A percentile compares a stretch with the other conserved stretches of the same genome.
These are phyloP conservation scores for Cyberlindnera xishuangbannaensis DNA, from an alignment of 805 yeast genomes.

Conservation along the genomic window DNA sequence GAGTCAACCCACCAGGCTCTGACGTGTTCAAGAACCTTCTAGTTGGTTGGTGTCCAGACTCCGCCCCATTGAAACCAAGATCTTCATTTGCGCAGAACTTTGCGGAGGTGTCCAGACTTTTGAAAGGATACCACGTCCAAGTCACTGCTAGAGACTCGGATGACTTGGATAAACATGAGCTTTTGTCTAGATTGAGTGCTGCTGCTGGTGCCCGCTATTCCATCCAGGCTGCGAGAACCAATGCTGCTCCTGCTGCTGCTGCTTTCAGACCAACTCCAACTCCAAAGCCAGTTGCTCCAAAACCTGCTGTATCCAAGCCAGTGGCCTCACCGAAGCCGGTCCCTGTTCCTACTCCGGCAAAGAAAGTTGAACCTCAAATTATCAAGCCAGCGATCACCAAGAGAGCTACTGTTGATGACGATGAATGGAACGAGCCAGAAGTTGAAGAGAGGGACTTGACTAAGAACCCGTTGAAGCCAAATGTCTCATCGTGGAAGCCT, in stretches of 20 bases:
- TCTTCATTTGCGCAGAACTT: constrained; percentile 73
- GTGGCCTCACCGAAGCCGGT: constrained; percentile 19
- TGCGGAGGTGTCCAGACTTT: constrained; percentile 63
- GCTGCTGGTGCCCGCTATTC: constrained; percentile 97
- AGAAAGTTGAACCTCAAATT: constrained; percentile 18
- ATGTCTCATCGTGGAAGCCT: constrained; percentile 50
- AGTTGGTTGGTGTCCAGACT: constrained; percentile 97
- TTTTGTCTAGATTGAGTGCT: constrained; percentile 69
- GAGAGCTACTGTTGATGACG: constrained; percentile 25
- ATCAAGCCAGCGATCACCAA: constrained; percentile 19
- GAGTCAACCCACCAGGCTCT: constrained; percentile 87
- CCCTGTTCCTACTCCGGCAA: constrained; percentile 18
- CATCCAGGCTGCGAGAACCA: constrained; percentile 39
- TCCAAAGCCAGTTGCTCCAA: constrained; percentile 26
- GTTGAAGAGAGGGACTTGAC: constrained; percentile 43
- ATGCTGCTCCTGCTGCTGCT: constrained; percentile 26
- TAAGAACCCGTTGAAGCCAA: constrained; percentile 38
- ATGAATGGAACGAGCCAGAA: constrained; percentile 42
- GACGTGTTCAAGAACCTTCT: constrained; percentile 79
- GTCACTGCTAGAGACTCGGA: constrained; percentile 93
- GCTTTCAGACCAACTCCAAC: constrained; percentile 26
- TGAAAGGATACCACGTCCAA: constrained; percentile 89
- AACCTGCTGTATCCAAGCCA: constrained; percentile 11
- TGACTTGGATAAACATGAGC: constrained; percentile 76
- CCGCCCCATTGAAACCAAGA: constrained; percentile 75